These are phyloP conservation scores for Colletotrichum neosansevieriae DNA, from an alignment of 2,329 filamentous ascomycete species.

Conservation along the genomic window DNA sequence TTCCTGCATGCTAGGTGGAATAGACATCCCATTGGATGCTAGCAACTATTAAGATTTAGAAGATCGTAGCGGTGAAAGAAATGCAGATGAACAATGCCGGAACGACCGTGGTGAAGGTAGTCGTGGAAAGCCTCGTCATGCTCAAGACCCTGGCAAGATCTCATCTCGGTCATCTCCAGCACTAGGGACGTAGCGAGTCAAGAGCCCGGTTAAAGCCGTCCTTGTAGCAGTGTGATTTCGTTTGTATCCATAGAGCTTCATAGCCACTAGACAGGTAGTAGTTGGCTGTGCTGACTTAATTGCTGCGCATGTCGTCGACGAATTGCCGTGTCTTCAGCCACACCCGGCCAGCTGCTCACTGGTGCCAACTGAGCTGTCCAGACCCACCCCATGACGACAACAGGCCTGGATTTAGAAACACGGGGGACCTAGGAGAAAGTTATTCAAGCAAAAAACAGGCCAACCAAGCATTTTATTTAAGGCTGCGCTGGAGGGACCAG, in stretches of 20 bases:
- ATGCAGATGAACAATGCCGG: neutral
- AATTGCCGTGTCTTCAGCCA: constrained; percentile 22
- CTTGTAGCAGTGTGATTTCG: no score
- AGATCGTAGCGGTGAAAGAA: neutral
- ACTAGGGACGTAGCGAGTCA: constrained; percentile 17
- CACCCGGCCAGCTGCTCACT: neutral
- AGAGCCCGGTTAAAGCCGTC: constrained; percentile 12
- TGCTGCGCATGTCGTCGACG: neutral
- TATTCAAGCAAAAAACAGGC: constrained; percentile 15
- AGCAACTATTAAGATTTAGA: neutral
- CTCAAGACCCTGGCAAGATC: constrained; percentile 16
- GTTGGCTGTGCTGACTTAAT: constrained; percentile 12
- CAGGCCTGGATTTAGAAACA: constrained; percentile 32
- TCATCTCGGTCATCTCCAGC: constrained; percentile 35
- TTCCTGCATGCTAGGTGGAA: neutral
- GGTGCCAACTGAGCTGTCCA: neutral
- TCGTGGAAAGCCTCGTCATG: neutral
- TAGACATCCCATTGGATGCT: neutral
- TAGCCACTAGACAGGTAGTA: constrained; percentile 9
- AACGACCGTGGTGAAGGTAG: neutral
- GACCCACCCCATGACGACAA: constrained; percentile 39
- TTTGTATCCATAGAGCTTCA: neutral
- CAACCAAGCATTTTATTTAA: constrained; percentile 28
- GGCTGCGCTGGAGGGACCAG: constrained; percentile 18
- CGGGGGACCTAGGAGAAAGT: constrained; percentile 18